These are phyloP conservation scores for Fusarium xyrophilum DNA, from an alignment of 2,329 filamentous ascomycete species.

Conservation along the genomic window DNA sequence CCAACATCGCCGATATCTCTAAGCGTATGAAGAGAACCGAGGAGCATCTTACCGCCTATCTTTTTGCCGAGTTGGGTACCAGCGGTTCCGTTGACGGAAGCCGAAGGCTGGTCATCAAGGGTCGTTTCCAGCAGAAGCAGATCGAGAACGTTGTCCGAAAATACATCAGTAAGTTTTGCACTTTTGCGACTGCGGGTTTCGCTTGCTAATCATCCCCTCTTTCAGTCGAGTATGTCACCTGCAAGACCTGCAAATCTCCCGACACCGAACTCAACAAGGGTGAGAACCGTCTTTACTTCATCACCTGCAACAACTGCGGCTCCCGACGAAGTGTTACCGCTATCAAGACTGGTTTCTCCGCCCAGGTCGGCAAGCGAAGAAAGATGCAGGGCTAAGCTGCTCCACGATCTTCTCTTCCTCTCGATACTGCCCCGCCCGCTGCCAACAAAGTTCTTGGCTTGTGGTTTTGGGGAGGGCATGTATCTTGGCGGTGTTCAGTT, in stretches of 20 bases:
- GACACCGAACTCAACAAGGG: slow-evolving; percentile 98
- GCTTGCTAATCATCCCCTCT: slow-evolving; percentile 41
- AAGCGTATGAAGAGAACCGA: slow-evolving; percentile 99
- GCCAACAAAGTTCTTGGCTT: slow-evolving; percentile 11
- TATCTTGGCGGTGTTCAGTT: slow-evolving; percentile 10
- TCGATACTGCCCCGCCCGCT: slow-evolving; percentile 6
- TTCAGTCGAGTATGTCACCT: slow-evolving; percentile 92
- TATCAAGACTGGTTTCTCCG: slow-evolving; percentile 99
- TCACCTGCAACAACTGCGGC: slow-evolving; percentile 87
- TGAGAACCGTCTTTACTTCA: slow-evolving; percentile 98
- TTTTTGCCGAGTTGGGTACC: slow-evolving; percentile 98
- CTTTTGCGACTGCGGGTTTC: neutral
- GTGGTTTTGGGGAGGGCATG: slow-evolving; percentile 14
- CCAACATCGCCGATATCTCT: slow-evolving; percentile 98
- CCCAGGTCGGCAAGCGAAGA: slow-evolving; percentile 98
- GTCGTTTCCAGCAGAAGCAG: slow-evolving; percentile 99
- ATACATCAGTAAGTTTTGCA: slow-evolving; percentile 79
- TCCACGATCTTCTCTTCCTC: slow-evolving; percentile 2
- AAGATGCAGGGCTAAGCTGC: slow-evolving; percentile 80
- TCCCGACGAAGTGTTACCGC: slow-evolving; percentile 88
- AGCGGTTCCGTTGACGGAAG: slow-evolving; percentile 93
- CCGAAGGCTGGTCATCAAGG: slow-evolving; percentile 95
- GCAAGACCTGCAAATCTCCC: slow-evolving; percentile 95
- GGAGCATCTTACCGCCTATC: slow-evolving; percentile 95
- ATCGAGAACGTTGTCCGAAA: slow-evolving; percentile 96